These are phyloP conservation scores for Russula foetens DNA, from an alignment of 768 basidiomycete species.

Conservation along the genomic window DNA sequence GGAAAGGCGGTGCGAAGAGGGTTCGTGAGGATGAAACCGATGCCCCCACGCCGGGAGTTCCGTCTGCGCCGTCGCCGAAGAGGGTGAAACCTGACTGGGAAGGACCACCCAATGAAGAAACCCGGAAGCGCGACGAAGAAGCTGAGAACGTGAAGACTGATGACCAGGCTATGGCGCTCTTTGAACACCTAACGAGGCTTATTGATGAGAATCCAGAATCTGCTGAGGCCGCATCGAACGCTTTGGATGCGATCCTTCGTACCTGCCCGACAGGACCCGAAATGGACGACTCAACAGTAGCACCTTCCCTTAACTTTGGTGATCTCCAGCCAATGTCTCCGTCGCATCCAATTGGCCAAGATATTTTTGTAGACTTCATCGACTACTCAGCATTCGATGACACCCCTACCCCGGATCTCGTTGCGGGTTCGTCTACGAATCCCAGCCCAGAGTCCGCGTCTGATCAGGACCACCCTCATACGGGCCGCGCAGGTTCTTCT, in stretches of 20 bases:
- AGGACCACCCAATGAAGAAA: slow-evolving; percentile 39
- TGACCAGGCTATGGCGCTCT: slow-evolving; percentile 54
- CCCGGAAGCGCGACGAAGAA: slow-evolving; percentile 25
- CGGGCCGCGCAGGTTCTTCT: slow-evolving; percentile 35
- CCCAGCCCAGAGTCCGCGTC: slow-evolving; percentile 70
- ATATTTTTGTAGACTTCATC: slow-evolving; percentile 54
- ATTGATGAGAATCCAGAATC: slow-evolving; percentile 40
- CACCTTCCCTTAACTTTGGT: slow-evolving; percentile 24
- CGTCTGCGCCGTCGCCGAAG: slow-evolving; percentile 63
- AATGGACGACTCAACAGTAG: slow-evolving; percentile 29
- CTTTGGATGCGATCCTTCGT: slow-evolving; percentile 56
- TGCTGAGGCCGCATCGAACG: slow-evolving; percentile 43
- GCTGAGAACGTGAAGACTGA: slow-evolving; percentile 44
- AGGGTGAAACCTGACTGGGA: slow-evolving; percentile 68
- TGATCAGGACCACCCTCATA: slow-evolving; percentile 41
- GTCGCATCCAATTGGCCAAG: slow-evolving; percentile 28
- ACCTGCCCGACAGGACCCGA: slow-evolving; percentile 37
- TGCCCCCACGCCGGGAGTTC: background rate
- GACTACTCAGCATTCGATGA: slow-evolving; percentile 56
- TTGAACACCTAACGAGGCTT: slow-evolving; percentile 57
- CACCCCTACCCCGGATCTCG: slow-evolving; percentile 66
- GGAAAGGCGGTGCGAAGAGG: slow-evolving; percentile 32
- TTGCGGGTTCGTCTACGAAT: slow-evolving; percentile 63
- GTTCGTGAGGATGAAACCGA: slow-evolving; percentile 44
- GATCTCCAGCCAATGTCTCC: slow-evolving; percentile 23